phyloP scores from a whole-genome alignment of 2,329 filamentous ascomycete species.

The Aureobasidium sp. region DNA sequence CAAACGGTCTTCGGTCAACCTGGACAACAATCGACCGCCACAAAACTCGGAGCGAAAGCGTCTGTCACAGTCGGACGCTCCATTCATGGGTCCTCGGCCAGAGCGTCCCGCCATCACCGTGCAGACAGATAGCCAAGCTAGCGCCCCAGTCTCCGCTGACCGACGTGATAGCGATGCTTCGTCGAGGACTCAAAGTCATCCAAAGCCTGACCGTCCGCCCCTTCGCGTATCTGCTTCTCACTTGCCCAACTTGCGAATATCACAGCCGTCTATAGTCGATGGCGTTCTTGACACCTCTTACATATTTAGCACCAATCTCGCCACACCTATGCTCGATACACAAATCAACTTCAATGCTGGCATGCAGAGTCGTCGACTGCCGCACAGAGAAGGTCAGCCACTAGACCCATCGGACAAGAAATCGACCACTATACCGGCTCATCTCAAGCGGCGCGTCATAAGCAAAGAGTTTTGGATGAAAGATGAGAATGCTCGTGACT shows the following conservation, averaged over 20 bases:
- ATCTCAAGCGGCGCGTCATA: constrained; percentile 78
- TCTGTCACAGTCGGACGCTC: constrained; percentile 14
- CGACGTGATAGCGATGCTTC: constrained; percentile 5
- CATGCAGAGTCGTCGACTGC: constrained; percentile 10
- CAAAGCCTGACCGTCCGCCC: constrained; percentile 26
- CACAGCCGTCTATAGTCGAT: constrained; percentile 36
- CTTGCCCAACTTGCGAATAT: constrained; percentile 41
- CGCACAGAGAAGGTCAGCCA: neutral
- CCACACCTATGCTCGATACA: constrained; percentile 12
- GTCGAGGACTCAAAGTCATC: neutral
- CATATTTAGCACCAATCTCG: neutral
- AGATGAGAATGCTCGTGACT: constrained; percentile 96
- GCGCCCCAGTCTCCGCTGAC: neutral
- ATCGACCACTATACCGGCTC: constrained; percentile 37
- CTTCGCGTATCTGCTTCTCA: constrained; percentile 40
- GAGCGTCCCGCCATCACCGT: neutral
- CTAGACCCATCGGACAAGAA: neutral
- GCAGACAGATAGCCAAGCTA: neutral
- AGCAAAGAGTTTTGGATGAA: constrained; percentile 99
- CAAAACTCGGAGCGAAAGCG: constrained; percentile 1
- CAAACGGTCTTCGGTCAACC: neutral
- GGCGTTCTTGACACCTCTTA: constrained; percentile 1
- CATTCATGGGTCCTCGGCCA: constrained; percentile 8
- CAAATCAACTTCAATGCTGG: constrained; percentile 16
- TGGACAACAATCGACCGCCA: neutral